Conservation (phyloP, 768 basidiomycete species). For the Auriculariales sp. region DNA sequence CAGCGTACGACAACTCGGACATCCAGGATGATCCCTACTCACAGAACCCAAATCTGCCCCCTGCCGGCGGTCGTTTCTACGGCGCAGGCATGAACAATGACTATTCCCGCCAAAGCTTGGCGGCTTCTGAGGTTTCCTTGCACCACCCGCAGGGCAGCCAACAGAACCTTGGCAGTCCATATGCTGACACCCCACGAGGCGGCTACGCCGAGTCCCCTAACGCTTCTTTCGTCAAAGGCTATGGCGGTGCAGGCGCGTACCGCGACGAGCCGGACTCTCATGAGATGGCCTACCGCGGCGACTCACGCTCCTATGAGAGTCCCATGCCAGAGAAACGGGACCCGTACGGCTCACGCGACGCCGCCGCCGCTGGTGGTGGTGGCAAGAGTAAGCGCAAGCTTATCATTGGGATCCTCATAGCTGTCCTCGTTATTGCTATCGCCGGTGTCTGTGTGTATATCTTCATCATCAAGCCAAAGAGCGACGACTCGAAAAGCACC, state of each 20-base stretch:
- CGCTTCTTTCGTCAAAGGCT: background rate
- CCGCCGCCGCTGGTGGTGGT: background rate
- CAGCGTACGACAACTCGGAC: background rate
- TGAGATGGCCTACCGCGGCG: background rate
- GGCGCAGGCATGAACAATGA: background rate
- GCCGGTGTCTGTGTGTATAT: slow-evolving; percentile 57
- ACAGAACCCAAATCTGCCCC: background rate
- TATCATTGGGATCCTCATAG: slow-evolving; percentile 27
- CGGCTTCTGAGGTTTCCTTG: background rate
- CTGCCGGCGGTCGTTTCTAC: background rate
- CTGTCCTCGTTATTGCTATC: slow-evolving; percentile 39
- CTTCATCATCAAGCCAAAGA: slow-evolving; percentile 36
- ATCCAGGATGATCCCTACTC: background rate
- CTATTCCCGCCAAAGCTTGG: background rate
- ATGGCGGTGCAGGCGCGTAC: too few relatives aligned
- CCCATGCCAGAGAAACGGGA: background rate
- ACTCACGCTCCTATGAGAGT: background rate
- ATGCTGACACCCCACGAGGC: background rate
- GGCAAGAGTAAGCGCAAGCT: slow-evolving; percentile 21
- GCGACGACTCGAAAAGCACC: slow-evolving; percentile 2
- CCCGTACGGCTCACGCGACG: background rate
- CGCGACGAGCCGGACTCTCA: background rate
- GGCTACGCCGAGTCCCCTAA: background rate
- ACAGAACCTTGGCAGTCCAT: background rate
- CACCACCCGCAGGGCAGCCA: background rate